Base-by-base conservation (phyloP, 2,329 filamentous ascomycete genomes). In the Tolypocladium sp. region DNA sequence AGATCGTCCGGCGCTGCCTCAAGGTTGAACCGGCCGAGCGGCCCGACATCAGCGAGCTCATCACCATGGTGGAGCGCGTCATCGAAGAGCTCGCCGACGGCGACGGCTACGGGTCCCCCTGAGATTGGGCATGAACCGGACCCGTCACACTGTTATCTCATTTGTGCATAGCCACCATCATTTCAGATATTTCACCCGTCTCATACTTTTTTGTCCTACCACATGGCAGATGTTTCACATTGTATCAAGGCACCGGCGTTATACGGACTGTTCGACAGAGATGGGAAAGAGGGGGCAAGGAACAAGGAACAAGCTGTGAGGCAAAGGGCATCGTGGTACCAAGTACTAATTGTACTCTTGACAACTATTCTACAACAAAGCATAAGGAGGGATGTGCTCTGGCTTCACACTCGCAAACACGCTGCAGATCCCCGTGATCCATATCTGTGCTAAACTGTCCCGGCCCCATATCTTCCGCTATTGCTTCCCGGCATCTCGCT, bases 1-100 rank as follows among this genome's bases (percentile, higher is more conserved):
- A 96, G 61, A 84, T 99, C 15, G 93, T 99, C 58, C 82, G 92
- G 70, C 87, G 83, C 70, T 99, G 94, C 74, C 77, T 99, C 69
- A 84, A 79, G 66, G 90, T 97, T 35, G 94, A 99, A 77, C 89
- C 93, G 0, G 83, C 82, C 3, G 93, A 97, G 71, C 79, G 94
- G 63, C 94, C 94, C 20, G 90, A 95, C 73, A 88, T 96, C 61
- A 85, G 91, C 66, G 87, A 94, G 74, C 76, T 97, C 72, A 94
- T 95, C 65, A 75, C 77, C 52, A 82, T 94, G 71, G 86, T 96
- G n/a, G 84, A 92, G 72, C 77, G 78, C 20, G 88, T 91, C 25
- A 82, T 96, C 67, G 80, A 82, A 40, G 77, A 81, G 58, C 71
- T 64, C 10, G 56, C 62, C 7, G 61, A 61, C 37, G 57, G 59